These are phyloP conservation scores for Pseudocercospora pini-densiflorae DNA, from an alignment of 2,329 filamentous ascomycete species.

Conservation along the genomic window DNA sequence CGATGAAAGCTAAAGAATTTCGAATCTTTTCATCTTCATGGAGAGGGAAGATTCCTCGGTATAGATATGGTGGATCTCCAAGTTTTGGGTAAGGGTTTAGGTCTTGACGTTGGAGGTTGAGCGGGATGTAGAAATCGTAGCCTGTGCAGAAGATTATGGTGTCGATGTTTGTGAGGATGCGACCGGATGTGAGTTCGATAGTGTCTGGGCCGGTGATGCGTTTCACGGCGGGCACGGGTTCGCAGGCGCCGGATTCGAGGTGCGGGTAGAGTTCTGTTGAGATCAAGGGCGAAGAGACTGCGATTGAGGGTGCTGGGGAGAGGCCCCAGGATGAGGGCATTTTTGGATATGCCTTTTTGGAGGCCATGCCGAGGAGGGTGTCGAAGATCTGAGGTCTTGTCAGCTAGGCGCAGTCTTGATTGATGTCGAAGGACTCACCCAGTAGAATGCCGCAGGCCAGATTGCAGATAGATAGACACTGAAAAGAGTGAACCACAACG, in stretches of 20 bases:
- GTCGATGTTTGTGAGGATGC: conserved; percentile 39
- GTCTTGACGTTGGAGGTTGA: conserved; percentile 14
- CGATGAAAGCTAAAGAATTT: conserved; percentile 40
- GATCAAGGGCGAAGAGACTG: conserved; percentile 38
- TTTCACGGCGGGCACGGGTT: conserved; percentile 34
- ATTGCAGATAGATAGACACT: conserved; percentile 15
- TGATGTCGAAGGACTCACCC: neutral
- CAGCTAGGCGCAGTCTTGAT: neutral
- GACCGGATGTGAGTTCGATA: conserved; percentile 40
- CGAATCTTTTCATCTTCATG: conserved; percentile 29
- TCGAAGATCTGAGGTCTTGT: conserved; percentile 11
- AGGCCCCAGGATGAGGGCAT: conserved; percentile 34
- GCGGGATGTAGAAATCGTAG: conserved; percentile 35
- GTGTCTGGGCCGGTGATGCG: conserved; percentile 33
- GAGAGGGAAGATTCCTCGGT: conserved; percentile 41
- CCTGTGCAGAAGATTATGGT: conserved; percentile 45
- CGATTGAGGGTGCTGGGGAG: conserved; percentile 34
- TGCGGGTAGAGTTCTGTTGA: conserved; percentile 37
- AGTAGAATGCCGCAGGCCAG: neutral
- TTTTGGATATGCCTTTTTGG: conserved; percentile 17
- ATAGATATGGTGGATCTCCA: conserved; percentile 28
- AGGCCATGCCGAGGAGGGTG: conserved; percentile 9
- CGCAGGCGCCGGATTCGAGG: conserved; percentile 36
- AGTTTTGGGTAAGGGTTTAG: conserved; percentile 19
- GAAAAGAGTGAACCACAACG: conserved; percentile 29